Evolutionary conservation across 2,329 filamentous ascomycete genomes (phyloP), one percentile per base, ranked within the genome.

Genomic region (Sarocladium strictum): DNA sequence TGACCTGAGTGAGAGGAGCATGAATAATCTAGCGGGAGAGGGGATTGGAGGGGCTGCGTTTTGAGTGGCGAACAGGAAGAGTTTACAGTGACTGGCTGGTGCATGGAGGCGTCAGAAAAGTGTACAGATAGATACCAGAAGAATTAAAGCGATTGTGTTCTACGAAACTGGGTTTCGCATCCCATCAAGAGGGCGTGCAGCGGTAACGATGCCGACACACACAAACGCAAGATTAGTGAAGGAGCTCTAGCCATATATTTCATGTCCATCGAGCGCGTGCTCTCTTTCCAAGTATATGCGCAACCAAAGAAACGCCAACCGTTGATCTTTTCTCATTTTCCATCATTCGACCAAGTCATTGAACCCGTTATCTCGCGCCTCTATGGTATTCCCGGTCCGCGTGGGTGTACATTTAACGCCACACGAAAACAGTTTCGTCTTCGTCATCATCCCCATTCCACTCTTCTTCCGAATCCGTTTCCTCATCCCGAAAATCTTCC

Each of bases 401-500:
- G 37, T 5, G 7, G 37, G 37, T 19, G 17, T 15, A 23, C 11
- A 35, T 33, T 54, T 56, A 61, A 47, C 57, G 59, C 62, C 63
- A 68, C 27, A 65, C 58, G 53, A 69, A 62, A n/a, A 69, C 61
- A 17, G 61, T 54, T 38, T 66, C 63, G 29, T 71, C 75, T 29
- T 77, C 75, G 56, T 79, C 76, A 33, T 75, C 70, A 50, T 81
- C 79, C 3, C 80, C 81, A 51, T 83, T 76, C 81, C 78, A 81
- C 27, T 82, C 79, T 1, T 73, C 78, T 68, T 81, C 79, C 2
- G 72, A 74, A 33, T 81, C 78, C 55, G 80, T 77, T 3, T 75
- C 76, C 2, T 74, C 70, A 68, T 87, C 69, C 14, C 89, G 67
- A 61, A 93, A 92, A 64, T 93, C 87, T 1, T 79, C 81, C 74